Conservation (phyloP, 2,329 filamentous ascomycete genomes). For the Fonsecaea monophora region DNA sequence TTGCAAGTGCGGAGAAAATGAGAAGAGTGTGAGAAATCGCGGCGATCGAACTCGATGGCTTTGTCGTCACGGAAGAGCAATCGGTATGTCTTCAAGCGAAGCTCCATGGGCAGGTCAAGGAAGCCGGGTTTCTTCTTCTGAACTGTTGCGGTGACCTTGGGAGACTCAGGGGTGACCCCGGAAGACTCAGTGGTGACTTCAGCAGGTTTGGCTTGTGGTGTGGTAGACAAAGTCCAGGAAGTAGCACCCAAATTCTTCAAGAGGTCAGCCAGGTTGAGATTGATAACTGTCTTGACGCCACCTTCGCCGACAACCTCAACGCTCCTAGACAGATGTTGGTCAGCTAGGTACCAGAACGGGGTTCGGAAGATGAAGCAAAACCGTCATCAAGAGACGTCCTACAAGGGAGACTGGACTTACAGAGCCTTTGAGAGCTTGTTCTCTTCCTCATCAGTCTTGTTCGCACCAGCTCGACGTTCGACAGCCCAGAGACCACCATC, state of each 20-base stretch:
- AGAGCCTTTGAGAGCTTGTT: neutral
- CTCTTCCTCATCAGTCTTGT: neutral
- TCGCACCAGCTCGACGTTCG: neutral
- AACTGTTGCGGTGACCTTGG: neutral
- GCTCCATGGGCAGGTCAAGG: constrained; percentile 50
- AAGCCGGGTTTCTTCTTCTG: constrained; percentile 39
- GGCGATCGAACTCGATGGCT: constrained; percentile 46
- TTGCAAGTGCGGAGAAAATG: constrained; percentile 57
- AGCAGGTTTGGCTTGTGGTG: neutral
- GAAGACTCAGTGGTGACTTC: neutral
- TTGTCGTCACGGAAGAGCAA: constrained; percentile 48
- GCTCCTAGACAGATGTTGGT: neutral
- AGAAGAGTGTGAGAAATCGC: constrained; percentile 50
- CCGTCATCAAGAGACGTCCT: neutral
- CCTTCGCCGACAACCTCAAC: constrained; percentile 2
- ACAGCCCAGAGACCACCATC: constrained; percentile 10
- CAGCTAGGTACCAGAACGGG: neutral
- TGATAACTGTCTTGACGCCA: constrained; percentile 7
- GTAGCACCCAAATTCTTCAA: neutral
- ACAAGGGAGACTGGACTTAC: neutral
- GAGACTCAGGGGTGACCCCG: neutral
- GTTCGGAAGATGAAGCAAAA: neutral
- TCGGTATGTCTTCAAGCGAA: constrained; percentile 58
- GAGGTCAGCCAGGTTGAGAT: constrained; percentile 16
- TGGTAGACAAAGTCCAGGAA: neutral